These are phyloP conservation scores for Claviceps capensis DNA, from an alignment of 2,329 filamentous ascomycete genomes.

Conservation along the genomic window DNA sequence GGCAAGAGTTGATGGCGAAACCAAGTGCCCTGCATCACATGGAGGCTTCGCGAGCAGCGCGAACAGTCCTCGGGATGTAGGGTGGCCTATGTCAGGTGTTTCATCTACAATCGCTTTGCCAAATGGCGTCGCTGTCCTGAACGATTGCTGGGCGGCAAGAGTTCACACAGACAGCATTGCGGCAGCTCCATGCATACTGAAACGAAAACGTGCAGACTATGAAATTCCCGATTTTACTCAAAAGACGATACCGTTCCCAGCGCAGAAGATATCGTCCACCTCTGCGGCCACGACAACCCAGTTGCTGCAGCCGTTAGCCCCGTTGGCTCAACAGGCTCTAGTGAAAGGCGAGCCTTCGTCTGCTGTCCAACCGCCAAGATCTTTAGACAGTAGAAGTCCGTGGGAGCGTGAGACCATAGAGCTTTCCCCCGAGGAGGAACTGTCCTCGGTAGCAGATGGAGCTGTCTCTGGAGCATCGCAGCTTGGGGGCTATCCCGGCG, in stretches of 20 bases:
- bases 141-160: not conserved
- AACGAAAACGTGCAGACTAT: slow-evolving; percentile 15
- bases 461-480: slow-evolving; percentile 21
- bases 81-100: not conserved
- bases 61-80: not conserved
- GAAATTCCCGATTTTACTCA: slow-evolving; percentile 18
- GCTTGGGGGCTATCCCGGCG: slow-evolving; percentile 24
- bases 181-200: slow-evolving; percentile 6
- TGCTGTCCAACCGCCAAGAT: not conserved
- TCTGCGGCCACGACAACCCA: not conserved
- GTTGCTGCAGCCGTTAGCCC: not conserved
- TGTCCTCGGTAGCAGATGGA: slow-evolving; percentile 19
- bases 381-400: slow-evolving; percentile 1
- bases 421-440: slow-evolving; percentile 16
- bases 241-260: slow-evolving; percentile 18
- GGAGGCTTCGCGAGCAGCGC: not conserved
- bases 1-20: too few relatives aligned
- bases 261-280: slow-evolving; percentile 1
- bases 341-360: not conserved
- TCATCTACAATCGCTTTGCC: not conserved
- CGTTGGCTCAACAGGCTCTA: not conserved
- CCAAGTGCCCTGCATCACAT: not conserved
- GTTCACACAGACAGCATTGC: not conserved
- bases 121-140: not conserved
- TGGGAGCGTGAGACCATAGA: slow-evolving; percentile 13